Percentiles rank a stretch among this genome's conserved stretches.
These are phyloP conservation scores for Paspalum notatum DNA, from an alignment of 176 grass and related monocot species.

Conservation along the genomic window DNA sequence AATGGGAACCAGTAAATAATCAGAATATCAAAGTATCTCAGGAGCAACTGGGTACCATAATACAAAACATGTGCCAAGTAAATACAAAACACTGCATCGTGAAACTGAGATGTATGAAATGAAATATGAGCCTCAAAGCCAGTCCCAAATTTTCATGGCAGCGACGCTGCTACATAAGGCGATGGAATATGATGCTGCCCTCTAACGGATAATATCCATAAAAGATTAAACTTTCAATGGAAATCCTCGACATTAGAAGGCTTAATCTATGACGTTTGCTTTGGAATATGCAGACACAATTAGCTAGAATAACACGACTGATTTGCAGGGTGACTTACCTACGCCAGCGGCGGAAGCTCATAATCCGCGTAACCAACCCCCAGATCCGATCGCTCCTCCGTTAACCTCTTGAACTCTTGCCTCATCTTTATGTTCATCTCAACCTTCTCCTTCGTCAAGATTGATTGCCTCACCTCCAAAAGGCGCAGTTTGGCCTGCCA, in stretches of 20 bases:
- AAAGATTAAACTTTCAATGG: background rate
- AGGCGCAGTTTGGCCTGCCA: background rate
- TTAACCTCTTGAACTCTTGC: background rate
- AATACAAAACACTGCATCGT: too few relatives aligned
- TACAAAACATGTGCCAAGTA: too few relatives aligned
- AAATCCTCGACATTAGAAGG: conserved; percentile 66
- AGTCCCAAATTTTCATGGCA: conserved; percentile 59
- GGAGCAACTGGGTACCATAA: too few relatives aligned
- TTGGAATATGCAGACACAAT: too few relatives aligned
- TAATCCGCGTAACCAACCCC: too few relatives aligned
- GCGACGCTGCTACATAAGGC: conserved; percentile 56
- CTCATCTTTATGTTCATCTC: background rate
- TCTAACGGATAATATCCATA: conserved; percentile 52
- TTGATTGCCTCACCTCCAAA: background rate
- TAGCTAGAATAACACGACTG: too few relatives aligned
- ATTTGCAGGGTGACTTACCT: too few relatives aligned
- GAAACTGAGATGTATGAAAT: background rate
- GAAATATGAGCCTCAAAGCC: too few relatives aligned
- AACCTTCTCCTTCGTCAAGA: background rate
- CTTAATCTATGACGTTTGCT: too few relatives aligned
- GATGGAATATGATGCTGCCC: conserved; percentile 68
- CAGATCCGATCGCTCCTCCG: background rate
- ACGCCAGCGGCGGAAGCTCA: too few relatives aligned
- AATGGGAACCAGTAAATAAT: background rate
- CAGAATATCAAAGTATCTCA: background rate